These are phyloP conservation scores for Cordyceps cicadae DNA, from an alignment of 2,329 filamentous ascomycete genomes.

Conservation along the genomic window DNA sequence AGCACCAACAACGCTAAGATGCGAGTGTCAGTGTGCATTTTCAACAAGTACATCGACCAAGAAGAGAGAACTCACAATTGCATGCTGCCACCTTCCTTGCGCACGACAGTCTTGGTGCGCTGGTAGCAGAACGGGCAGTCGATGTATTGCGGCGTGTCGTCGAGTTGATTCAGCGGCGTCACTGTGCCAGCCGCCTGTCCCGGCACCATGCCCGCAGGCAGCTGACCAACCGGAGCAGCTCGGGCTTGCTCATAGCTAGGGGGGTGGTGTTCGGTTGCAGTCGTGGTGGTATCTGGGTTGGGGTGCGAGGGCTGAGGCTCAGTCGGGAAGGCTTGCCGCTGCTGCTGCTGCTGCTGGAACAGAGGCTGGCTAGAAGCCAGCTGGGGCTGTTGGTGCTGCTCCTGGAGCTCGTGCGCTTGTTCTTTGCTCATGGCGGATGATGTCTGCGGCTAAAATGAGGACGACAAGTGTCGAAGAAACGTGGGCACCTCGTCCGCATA, in stretches of 20 bases:
- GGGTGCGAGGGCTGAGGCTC: neutral
- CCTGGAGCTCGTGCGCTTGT: neutral
- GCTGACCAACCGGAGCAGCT: neutral
- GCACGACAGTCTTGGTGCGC: conserved; percentile 17
- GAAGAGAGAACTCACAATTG: conserved; percentile 17
- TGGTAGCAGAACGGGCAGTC: conserved; percentile 24
- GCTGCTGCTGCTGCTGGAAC: neutral
- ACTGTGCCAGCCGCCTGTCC: neutral
- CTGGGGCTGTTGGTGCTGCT: neutral
- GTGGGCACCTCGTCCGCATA: neutral
- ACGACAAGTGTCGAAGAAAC: neutral
- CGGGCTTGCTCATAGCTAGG: conserved; percentile 3
- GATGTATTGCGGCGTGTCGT: conserved; percentile 19
- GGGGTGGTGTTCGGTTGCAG: neutral
- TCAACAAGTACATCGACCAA: neutral
- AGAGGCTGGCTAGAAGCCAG: neutral
- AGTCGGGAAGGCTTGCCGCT: neutral
- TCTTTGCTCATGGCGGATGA: neutral
- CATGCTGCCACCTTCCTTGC: conserved; percentile 19
- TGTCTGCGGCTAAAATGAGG: neutral
- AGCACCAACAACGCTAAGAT: conserved; percentile 19
- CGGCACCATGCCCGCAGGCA: neutral
- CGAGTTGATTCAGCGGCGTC: conserved; percentile 18
- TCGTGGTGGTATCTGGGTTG: neutral
- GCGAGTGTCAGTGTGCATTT: neutral